Evolutionary conservation across 225 moss, liverwort and hornwort genomes (phyloP), one percentile per base, ranked within the genome.

Genomic region (Neckera pumila): DNA sequence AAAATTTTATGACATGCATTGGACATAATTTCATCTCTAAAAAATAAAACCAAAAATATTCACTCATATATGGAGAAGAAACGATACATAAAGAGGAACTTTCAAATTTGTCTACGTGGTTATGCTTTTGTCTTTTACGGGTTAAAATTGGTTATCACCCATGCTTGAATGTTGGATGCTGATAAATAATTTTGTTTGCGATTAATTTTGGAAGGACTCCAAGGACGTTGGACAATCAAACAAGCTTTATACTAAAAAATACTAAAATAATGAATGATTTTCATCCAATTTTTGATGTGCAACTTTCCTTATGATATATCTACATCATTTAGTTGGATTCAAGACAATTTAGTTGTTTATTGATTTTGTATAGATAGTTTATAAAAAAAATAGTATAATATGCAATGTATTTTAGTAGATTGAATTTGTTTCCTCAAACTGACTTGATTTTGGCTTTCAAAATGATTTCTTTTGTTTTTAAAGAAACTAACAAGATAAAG

Each of bases 351-450:
- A 14, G 14, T 8, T 26, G 3, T 71, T 71, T 42, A 36, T 71
- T 42, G 4, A 70, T 40, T 25, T 8, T 70, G 5, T 42, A 2
- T 15, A 1, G 15, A 1, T 27, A 28, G 9, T 43, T 26, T 16
- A 27, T 72, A 0, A 27, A 5, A 43, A 72, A 28, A 9, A 67
- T n/a, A 3, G 5, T 72, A 40, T 0, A 42, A 4, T 26, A 70
- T 14, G 5, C 0, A 43, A 1, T 27, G 0, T 27, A 71, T 16
- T 43, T 72, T 14, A 5, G 27, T 27, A 10, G 0, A 27, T 9
- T 26, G 7, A 4, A 3, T 9, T 15, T 9, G 16, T 72, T 72
- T 40, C 14, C 6, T 38, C 12, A 25, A 70, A 23, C 17, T 53
- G 17, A 14, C 4, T 25, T 25, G 13, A 26, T 40, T 70, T 40